Percentiles rank a stretch among this genome's conserved stretches.
phyloP scores from a whole-genome alignment of 73 alveolate genomes.

The Symbiodinium natans region DNA sequence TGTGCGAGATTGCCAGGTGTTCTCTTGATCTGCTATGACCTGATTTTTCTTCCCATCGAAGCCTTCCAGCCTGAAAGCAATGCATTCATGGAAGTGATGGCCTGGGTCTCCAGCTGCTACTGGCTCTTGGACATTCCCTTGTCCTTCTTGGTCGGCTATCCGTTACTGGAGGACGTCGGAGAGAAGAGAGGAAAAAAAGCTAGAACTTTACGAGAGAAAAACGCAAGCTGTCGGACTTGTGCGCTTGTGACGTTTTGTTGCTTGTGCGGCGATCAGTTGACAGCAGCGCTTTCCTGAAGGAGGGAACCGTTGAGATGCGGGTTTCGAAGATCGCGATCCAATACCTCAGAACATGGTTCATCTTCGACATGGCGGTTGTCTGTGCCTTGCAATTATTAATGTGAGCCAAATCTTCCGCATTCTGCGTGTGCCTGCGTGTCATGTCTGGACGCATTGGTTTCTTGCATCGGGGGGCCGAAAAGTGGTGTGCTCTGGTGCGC shows the following conservation, averaged over 20 bases:
- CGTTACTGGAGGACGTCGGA: conserved; percentile 41
- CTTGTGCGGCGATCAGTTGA: too few species aligned
- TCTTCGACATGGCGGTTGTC: conserved; percentile 49
- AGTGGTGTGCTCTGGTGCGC: too few species aligned
- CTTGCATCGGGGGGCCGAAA: too few species aligned
- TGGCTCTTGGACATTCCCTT: conserved; percentile 79
- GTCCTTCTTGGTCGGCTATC: conserved; percentile 83
- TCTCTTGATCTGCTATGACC: conserved; percentile 73
- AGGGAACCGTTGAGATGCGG: conserved; percentile 83
- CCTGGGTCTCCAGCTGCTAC: conserved; percentile 80
- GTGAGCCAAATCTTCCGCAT: too few species aligned
- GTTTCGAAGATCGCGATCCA: conserved; percentile 44
- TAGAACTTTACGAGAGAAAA: too few species aligned
- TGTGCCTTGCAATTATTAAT: conserved; percentile 17
- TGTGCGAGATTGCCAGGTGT: not conserved
- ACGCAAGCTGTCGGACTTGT: too few species aligned
- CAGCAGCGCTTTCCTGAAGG: conserved; percentile 10
- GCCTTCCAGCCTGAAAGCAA: conserved; percentile 64
- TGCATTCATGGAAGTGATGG: conserved; percentile 24
- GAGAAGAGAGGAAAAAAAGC: too few species aligned
- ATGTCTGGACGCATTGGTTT: too few species aligned
- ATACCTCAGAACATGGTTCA: conserved; percentile 53
- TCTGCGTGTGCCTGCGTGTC: too few species aligned
- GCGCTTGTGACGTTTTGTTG: too few species aligned
- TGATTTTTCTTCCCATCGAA: conserved; percentile 67